phyloP scores from a whole-genome alignment of 331 rosid genomes.

The Prunus yedoensis region DNA sequence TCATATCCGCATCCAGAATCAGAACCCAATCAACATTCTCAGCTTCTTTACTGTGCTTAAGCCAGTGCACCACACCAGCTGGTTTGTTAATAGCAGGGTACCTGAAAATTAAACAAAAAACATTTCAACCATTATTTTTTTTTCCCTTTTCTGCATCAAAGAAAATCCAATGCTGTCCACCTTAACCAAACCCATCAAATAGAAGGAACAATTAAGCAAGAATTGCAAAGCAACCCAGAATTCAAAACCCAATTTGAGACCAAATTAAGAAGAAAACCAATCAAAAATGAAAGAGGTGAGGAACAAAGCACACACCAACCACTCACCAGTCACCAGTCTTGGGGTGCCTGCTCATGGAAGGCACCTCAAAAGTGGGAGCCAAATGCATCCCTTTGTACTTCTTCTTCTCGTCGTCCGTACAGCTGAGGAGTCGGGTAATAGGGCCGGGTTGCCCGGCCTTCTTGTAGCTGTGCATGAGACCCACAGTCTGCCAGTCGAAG shows the following conservation, averaged over 20 bases:
- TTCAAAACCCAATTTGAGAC: not conserved
- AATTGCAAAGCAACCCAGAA: slow-evolving; percentile 18
- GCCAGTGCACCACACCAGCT: slow-evolving; percentile 97
- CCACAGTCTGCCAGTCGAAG: slow-evolving; percentile 99
- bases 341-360: slow-evolving; percentile 96
- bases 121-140: not conserved
- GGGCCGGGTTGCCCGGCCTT: slow-evolving; percentile 93
- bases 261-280: not conserved
- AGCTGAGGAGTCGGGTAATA: slow-evolving; percentile 86
- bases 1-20: slow-evolving; percentile 97
- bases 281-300: not conserved
- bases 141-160: not conserved
- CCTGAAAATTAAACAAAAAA: slow-evolving; percentile 48
- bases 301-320: not conserved
- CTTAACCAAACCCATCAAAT: not conserved
- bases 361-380: slow-evolving; percentile 97
- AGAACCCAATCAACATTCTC: slow-evolving; percentile 94
- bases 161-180: not conserved
- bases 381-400: slow-evolving; percentile 79
- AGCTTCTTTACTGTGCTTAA: slow-evolving; percentile 82
- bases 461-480: slow-evolving; percentile 77
- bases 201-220: not conserved
- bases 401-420: slow-evolving; percentile 92
- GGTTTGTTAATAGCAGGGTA: slow-evolving; percentile 99
- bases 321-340: slow-evolving; percentile 92